Evolutionary conservation across 805 yeast genomes (phyloP).

Genomic region (Lachancea thermotolerans): DNA sequence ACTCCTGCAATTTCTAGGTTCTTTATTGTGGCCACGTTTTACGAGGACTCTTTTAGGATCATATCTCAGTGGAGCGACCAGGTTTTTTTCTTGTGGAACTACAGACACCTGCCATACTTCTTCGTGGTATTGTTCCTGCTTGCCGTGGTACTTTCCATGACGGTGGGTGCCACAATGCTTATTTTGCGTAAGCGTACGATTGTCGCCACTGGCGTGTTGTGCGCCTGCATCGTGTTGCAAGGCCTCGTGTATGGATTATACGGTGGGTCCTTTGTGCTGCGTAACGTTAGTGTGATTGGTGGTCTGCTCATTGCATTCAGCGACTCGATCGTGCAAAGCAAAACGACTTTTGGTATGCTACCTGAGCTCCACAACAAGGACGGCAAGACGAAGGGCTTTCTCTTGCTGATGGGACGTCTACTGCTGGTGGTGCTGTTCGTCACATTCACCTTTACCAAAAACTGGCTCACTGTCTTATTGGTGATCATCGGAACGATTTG

Average conservation of each 20-base stretch:
- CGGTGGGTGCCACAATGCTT: constrained; percentile 62
- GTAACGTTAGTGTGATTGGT: constrained; percentile 87
- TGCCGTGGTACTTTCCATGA: constrained; percentile 61
- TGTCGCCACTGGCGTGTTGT: constrained; percentile 62
- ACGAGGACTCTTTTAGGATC: constrained; percentile 83
- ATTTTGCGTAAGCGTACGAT: constrained; percentile 61
- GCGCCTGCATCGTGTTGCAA: constrained; percentile 69
- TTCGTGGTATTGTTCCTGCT: constrained; percentile 67
- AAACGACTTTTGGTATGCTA: constrained; percentile 44
- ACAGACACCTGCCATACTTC: constrained; percentile 72
- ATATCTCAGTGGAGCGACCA: constrained; percentile 87
- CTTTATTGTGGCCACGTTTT: constrained; percentile 87
- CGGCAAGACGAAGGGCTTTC: constrained; percentile 57
- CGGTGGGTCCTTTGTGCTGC: constrained; percentile 74
- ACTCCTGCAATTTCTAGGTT: constrained; percentile 86
- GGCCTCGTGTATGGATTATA: constrained; percentile 85
- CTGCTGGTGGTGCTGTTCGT: constrained; percentile 77
- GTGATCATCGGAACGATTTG: constrained; percentile 68
- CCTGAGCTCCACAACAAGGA: constrained; percentile 59
- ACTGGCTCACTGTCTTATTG: constrained; percentile 60
- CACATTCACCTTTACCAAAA: constrained; percentile 72
- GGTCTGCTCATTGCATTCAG: constrained; percentile 83
- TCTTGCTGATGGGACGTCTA: constrained; percentile 80
- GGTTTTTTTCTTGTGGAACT: constrained; percentile 72
- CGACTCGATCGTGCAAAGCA: constrained; percentile 75